A percentile compares a stretch with the other conserved stretches of the same genome.
phyloP scores from a whole-genome alignment of 371 early-diverging fungal species.

The Homolaphlyctis polyrhiza region DNA sequence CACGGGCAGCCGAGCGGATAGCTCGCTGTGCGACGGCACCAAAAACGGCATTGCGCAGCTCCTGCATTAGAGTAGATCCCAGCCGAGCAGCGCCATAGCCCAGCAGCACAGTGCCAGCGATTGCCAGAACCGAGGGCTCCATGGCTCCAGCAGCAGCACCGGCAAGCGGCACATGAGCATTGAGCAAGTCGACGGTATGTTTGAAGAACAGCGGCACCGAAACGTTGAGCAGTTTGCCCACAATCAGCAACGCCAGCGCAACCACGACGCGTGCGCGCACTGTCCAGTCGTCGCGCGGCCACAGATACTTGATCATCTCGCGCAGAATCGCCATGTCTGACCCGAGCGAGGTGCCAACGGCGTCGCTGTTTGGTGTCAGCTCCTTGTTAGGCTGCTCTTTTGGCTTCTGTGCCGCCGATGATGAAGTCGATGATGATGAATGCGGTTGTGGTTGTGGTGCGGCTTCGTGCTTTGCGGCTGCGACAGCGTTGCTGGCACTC shows the following conservation, averaged over 20 bases:
- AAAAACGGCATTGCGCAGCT: conserved; percentile 88
- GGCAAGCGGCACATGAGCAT: conserved; percentile 7
- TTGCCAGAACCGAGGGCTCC: conserved; percentile 59
- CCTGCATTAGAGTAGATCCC: conserved; percentile 77
- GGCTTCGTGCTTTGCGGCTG: not conserved
- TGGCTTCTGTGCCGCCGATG: not conserved
- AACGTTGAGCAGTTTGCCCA: conserved; percentile 76
- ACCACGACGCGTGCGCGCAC: conserved; percentile 77
- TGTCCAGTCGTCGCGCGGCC: conserved; percentile 76
- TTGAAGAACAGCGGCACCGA: conserved; percentile 95
- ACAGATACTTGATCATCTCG: conserved; percentile 76
- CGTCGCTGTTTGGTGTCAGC: not conserved
- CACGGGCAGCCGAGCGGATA: conserved; percentile 78
- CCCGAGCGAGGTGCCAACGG: not conserved
- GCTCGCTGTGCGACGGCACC: conserved; percentile 92
- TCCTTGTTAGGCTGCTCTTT: not conserved
- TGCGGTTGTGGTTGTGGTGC: not conserved
- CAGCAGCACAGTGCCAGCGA: conserved; percentile 80
- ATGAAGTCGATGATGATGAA: not conserved
- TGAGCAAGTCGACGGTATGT: conserved; percentile 70
- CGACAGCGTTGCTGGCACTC: not conserved
- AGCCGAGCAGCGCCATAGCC: conserved; percentile 92
- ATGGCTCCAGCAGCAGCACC: conserved; percentile 14
- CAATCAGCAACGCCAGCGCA: conserved; percentile 75
- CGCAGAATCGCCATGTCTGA: conserved; percentile 66